phyloP scores from a whole-genome alignment of 2,329 filamentous ascomycete species.

The Aspergillus brasiliensis region DNA sequence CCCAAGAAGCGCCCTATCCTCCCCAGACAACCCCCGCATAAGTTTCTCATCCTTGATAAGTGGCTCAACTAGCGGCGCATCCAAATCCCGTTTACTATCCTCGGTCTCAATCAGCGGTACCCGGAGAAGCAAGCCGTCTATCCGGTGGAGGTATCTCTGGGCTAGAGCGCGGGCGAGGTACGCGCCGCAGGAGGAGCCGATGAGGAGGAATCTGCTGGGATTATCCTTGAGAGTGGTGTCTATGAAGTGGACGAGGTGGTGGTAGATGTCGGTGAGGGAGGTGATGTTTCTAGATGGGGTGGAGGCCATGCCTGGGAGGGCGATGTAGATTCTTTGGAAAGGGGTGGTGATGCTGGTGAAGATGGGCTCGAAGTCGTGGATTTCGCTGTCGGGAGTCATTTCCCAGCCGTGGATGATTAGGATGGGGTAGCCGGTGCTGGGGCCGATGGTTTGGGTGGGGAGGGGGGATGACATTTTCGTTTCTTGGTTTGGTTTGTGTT shows the following conservation, averaged over 20 bases:
- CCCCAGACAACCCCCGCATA: conserved; percentile 24
- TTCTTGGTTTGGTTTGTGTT: background rate
- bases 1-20: conserved; percentile 23
- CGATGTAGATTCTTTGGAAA: conserved; percentile 31
- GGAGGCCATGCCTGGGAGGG: conserved; percentile 33
- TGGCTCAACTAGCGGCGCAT: conserved; percentile 26
- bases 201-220: conserved; percentile 28
- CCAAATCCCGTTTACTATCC: conserved; percentile 27
- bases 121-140: conserved; percentile 30
- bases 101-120: conserved; percentile 31
- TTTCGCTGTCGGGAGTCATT: conserved; percentile 22
- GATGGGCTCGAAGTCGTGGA: conserved; percentile 32
- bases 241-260: conserved; percentile 29
- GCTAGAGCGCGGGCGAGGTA: conserved; percentile 33
- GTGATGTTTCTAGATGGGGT: conserved; percentile 29
- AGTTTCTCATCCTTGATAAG: conserved; percentile 26
- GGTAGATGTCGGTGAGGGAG: conserved; percentile 30
- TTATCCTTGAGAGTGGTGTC: conserved; percentile 26
- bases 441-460: conserved; percentile 26
- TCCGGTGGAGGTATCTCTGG: conserved; percentile 26
- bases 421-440: conserved; percentile 29
- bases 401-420: conserved; percentile 34
- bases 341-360: conserved; percentile 22
- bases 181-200: conserved; percentile 32
- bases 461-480: conserved; percentile 22